phyloP scores from a whole-genome alignment of 2,329 filamentous ascomycete species.

The Pseudocercospora fuligena region DNA sequence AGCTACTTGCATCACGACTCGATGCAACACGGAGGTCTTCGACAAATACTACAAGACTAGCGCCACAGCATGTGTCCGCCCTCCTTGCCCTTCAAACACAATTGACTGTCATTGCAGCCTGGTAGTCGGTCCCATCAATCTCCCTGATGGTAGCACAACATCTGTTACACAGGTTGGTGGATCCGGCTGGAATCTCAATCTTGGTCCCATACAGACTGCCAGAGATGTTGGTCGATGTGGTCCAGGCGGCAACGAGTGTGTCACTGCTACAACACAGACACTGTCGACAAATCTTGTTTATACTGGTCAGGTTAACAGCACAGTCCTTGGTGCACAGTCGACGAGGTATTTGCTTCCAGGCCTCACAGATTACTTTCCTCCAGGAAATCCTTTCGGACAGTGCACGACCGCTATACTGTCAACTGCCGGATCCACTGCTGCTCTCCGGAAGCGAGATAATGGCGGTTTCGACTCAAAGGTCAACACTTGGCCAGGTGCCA shows the following conservation, averaged over 20 bases:
- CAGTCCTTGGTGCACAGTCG: not conserved
- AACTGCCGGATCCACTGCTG: not conserved
- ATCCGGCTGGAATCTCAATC: slow-evolving; percentile 30
- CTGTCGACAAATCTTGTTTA: slow-evolving; percentile 27
- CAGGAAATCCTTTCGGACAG: slow-evolving; percentile 25
- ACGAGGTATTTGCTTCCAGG: slow-evolving; percentile 27
- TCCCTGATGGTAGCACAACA: slow-evolving; percentile 24
- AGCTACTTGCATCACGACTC: slow-evolving; percentile 31
- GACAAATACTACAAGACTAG: slow-evolving; percentile 25
- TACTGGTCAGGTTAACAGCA: slow-evolving; percentile 22
- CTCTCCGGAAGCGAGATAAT: not conserved
- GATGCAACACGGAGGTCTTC: slow-evolving; percentile 31
- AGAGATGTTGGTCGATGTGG: slow-evolving; percentile 23
- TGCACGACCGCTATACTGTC: slow-evolving; percentile 26
- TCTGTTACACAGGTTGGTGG: slow-evolving; percentile 30
- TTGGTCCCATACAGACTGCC: slow-evolving; percentile 27
- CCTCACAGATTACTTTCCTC: slow-evolving; percentile 30
- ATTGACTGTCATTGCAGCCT: slow-evolving; percentile 33
- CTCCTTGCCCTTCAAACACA: slow-evolving; percentile 32
- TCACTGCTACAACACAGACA: slow-evolving; percentile 9
- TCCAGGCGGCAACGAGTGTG: slow-evolving; percentile 19
- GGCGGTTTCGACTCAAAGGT: too few species aligned
- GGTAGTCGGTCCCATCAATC: slow-evolving; percentile 27
- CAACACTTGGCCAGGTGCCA: too few species aligned
- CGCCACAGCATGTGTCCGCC: slow-evolving; percentile 15